Conservation (phyloP, 2,329 filamentous ascomycete genomes). For the Penicillium rolfsii region DNA sequence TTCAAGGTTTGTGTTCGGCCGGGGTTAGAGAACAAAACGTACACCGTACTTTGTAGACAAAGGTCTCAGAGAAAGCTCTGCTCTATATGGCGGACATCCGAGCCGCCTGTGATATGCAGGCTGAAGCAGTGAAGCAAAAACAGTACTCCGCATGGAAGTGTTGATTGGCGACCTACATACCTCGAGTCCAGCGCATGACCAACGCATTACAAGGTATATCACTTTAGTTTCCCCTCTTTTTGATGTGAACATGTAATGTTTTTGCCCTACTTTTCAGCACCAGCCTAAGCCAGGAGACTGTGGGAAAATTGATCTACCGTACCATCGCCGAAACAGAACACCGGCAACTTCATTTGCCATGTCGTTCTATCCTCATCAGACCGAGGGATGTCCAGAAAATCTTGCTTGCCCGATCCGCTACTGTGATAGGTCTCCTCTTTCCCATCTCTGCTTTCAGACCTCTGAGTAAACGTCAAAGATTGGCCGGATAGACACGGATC, state of each 20-base stretch:
- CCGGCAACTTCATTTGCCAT: constrained; percentile 10
- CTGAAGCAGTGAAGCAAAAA: neutral
- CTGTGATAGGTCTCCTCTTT: neutral
- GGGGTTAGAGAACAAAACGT: neutral
- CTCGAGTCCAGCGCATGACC: neutral
- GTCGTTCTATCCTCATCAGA: constrained; percentile 5
- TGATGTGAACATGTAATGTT: neutral
- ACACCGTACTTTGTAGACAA: neutral
- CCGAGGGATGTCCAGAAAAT: neutral
- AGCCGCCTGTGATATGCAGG: constrained; percentile 11
- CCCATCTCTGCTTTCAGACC: neutral
- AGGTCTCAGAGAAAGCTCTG: neutral
- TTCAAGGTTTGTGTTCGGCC: constrained; percentile 7
- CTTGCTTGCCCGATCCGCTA: neutral
- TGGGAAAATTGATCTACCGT: constrained; percentile 12
- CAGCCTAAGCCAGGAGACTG: constrained; percentile 5
- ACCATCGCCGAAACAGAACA: constrained; percentile 8
- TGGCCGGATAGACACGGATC: neutral
- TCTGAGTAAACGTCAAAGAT: neutral
- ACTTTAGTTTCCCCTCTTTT: too few relatives aligned
- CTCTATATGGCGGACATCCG: neutral
- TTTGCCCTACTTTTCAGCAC: neutral
- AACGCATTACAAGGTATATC: neutral
- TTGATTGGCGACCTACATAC: neutral
- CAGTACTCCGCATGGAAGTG: neutral